A percentile compares a stretch with the other conserved stretches of the same genome.
phyloP scores from a whole-genome alignment of 805 yeast species.

The Sungouiella thailandica region DNA sequence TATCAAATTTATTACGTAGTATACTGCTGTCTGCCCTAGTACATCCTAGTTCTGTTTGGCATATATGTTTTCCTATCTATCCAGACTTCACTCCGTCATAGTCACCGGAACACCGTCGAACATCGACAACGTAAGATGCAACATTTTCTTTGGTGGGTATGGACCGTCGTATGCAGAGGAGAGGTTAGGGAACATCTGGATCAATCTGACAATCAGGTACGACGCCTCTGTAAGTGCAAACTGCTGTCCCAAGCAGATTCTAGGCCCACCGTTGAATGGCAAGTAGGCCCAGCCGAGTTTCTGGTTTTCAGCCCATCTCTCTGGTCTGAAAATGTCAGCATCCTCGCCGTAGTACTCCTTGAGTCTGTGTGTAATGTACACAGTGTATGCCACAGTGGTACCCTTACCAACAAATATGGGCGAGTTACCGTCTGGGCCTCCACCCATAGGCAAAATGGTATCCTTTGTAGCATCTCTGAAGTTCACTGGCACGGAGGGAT shows the following conservation, averaged over 20 bases:
- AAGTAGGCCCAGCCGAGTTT: conserved; percentile 44
- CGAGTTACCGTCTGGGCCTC: conserved; percentile 22
- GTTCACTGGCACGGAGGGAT: conserved; percentile 26
- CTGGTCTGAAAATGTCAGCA: conserved; percentile 31
- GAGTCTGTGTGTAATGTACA: conserved; percentile 17
- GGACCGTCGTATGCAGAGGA: conserved; percentile 11
- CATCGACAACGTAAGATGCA: conserved; percentile 23
- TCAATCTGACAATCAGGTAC: conserved; percentile 36
- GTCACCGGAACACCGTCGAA: conserved; percentile 18
- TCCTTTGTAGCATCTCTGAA: conserved; percentile 18
- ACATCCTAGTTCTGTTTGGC: too few species aligned
- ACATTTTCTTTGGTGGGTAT: conserved; percentile 14
- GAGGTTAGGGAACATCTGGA: conserved; percentile 26
- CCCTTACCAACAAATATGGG: conserved; percentile 15
- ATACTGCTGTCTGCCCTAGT: too few species aligned
- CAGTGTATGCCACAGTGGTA: conserved; percentile 14
- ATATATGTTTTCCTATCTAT: too few species aligned
- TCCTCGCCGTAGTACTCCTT: conserved; percentile 30
- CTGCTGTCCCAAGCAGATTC: conserved; percentile 53
- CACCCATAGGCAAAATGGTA: conserved; percentile 21
- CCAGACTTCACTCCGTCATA: neutral
- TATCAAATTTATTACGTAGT: too few species aligned
- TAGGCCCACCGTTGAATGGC: conserved; percentile 53
- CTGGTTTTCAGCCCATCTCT: conserved; percentile 30
- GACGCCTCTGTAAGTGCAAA: conserved; percentile 51